A percentile compares a stretch with the other conserved stretches of the same genome.
Evolutionary conservation across 192 early-diverging fungal species (phyloP).

Genomic region (Podila epigama): DNA sequence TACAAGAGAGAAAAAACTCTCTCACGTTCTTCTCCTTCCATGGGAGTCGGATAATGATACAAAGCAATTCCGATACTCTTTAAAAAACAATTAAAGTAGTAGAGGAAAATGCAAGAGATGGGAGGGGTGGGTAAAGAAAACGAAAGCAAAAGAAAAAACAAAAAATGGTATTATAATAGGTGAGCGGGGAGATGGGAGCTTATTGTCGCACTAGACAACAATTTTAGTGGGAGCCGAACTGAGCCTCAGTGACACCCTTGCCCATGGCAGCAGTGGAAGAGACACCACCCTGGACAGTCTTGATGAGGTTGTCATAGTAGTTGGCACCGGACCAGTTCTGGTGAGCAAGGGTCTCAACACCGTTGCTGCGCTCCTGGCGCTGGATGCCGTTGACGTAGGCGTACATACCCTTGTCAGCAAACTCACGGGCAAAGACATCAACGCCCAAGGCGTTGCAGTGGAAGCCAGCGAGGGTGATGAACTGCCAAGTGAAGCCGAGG

Average conservation of each 20-base stretch:
- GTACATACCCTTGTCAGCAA: slow-evolving; percentile 88
- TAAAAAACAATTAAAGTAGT: background rate
- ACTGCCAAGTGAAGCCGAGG: slow-evolving; percentile 98
- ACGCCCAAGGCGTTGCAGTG: slow-evolving; percentile 90
- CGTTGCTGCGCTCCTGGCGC: slow-evolving; percentile 87
- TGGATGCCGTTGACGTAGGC: slow-evolving; percentile 94
- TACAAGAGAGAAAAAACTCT: too few species aligned
- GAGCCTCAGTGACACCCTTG: slow-evolving; percentile 85
- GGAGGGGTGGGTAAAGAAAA: slow-evolving; percentile 5
- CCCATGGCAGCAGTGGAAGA: slow-evolving; percentile 96
- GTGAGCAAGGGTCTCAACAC: slow-evolving; percentile 92
- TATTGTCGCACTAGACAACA: too few species aligned
- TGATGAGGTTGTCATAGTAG: slow-evolving; percentile 90
- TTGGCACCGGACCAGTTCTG: slow-evolving; percentile 95
- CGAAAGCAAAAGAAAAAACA: background rate
- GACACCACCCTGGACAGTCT: slow-evolving; percentile 92
- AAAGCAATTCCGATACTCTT: too few species aligned
- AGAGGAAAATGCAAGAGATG: background rate
- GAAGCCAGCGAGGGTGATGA: slow-evolving; percentile 96
- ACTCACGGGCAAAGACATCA: slow-evolving; percentile 84
- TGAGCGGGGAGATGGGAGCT: background rate
- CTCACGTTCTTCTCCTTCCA: too few species aligned
- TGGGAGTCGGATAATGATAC: too few species aligned
- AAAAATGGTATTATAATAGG: background rate
- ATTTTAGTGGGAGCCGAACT: slow-evolving; percentile 65